Conservation (phyloP, 331 rosid genomes). For the Arachis monticola region DNA sequence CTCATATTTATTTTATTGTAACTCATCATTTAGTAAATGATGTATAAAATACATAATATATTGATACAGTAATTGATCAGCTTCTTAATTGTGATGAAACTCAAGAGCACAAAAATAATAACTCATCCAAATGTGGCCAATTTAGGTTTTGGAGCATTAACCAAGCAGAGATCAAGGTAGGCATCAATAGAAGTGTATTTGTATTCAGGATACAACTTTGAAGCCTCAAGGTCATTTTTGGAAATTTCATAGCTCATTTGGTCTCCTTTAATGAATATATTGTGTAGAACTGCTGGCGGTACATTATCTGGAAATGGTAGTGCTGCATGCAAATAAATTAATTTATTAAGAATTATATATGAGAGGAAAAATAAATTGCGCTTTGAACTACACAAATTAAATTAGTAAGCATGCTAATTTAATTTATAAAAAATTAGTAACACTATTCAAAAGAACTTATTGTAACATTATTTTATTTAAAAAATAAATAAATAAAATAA, state of each 20-base stretch:
- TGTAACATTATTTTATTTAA: too few relatives aligned
- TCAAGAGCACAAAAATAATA: neutral
- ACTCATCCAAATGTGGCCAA: constrained; percentile 32
- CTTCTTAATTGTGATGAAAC: neutral
- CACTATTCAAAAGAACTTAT: neutral
- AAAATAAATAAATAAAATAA: too few relatives aligned
- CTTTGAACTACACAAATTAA: neutral
- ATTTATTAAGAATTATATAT: neutral
- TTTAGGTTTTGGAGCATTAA: constrained; percentile 38
- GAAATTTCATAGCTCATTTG: constrained; percentile 42
- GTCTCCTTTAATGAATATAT: constrained; percentile 48
- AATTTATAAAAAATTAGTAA: too few relatives aligned
- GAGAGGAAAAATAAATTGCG: too few relatives aligned
- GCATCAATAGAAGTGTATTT: constrained; percentile 42
- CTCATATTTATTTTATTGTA: too few relatives aligned
- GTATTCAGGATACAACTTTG: constrained; percentile 44
- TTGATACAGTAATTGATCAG: too few relatives aligned
- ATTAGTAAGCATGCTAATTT: neutral
- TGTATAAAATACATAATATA: too few relatives aligned
- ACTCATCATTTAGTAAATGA: too few relatives aligned
- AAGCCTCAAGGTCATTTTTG: constrained; percentile 43
- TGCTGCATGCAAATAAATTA: constrained; percentile 2
- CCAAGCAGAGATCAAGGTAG: constrained; percentile 44
- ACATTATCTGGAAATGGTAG: constrained; percentile 38
- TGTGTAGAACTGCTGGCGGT: constrained; percentile 36